Percentiles rank a stretch among this genome's conserved stretches.
These are phyloP conservation scores for Pezicula rhizophila DNA, from an alignment of 2,329 filamentous ascomycete genomes.

Conservation along the genomic window DNA sequence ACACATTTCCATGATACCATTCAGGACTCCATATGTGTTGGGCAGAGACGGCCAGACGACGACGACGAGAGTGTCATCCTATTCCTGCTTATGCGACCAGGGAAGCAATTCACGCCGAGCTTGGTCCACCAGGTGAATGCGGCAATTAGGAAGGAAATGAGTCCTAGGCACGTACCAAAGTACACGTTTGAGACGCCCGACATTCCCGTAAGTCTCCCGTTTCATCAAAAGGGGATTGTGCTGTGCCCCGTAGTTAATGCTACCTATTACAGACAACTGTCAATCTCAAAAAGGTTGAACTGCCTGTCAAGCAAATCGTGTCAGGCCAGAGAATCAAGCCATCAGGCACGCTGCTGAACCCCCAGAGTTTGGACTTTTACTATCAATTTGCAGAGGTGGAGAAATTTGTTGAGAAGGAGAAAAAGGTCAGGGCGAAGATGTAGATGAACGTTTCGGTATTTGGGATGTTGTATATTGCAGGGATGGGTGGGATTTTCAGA, in stretches of 20 bases:
- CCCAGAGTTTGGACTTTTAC: constrained; percentile 14
- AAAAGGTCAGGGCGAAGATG: too few species aligned
- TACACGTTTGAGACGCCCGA: constrained; percentile 32
- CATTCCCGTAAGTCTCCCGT: too few species aligned
- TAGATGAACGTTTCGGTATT: too few species aligned
- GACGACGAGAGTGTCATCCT: constrained; percentile 52
- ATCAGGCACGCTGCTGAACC: constrained; percentile 34
- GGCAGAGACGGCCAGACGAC: constrained; percentile 60
- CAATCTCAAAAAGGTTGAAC: constrained; percentile 42
- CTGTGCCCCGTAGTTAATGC: too few species aligned
- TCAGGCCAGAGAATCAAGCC: constrained; percentile 31
- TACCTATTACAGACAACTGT: too few species aligned
- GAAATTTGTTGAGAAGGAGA: not conserved
- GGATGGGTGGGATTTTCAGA: too few species aligned
- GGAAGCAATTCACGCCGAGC: constrained; percentile 43
- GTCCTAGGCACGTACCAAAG: constrained; percentile 33
- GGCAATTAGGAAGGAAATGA: constrained; percentile 55
- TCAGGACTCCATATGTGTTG: constrained; percentile 71
- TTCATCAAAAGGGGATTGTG: too few species aligned
- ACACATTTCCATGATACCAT: constrained; percentile 57
- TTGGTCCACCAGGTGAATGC: constrained; percentile 56
- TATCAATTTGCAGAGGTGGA: not conserved
- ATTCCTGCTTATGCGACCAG: constrained; percentile 55
- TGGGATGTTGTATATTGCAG: too few species aligned
- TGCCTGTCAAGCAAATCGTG: constrained; percentile 35